phyloP scores from a whole-genome alignment of 1,284 basidiomycete genomes.

The Sphaerobolus stellatus region DNA sequence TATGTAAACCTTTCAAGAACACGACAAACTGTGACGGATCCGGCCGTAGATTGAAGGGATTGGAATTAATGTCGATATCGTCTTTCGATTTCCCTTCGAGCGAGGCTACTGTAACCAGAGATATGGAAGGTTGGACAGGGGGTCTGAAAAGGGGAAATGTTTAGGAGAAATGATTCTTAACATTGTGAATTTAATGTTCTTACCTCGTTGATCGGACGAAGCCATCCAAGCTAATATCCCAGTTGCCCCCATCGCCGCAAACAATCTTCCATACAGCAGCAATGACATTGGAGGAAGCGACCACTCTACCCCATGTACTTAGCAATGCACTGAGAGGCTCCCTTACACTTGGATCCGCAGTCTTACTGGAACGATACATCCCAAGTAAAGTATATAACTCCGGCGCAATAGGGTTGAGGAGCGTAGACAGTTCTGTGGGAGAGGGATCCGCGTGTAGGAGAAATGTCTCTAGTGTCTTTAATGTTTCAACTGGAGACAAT shows the following conservation, averaged over 20 bases:
- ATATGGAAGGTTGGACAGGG: constrained; percentile 31
- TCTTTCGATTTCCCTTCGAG: constrained; percentile 41
- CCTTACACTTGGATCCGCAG: constrained; percentile 59
- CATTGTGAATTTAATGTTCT: neutral
- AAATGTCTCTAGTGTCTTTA: constrained; percentile 53
- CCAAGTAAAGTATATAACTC: constrained; percentile 65
- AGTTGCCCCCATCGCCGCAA: constrained; percentile 51
- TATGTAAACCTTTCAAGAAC: constrained; percentile 63
- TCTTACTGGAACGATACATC: constrained; percentile 51
- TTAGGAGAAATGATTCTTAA: neutral
- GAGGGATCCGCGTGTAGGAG: constrained; percentile 78
- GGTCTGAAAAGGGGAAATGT: constrained; percentile 19
- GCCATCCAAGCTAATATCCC: constrained; percentile 45
- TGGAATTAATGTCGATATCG: constrained; percentile 50
- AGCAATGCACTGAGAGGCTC: constrained; percentile 61
- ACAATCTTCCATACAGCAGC: constrained; percentile 63
- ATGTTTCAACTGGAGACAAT: constrained; percentile 36
- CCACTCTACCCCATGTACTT: constrained; percentile 71
- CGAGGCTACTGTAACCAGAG: constrained; percentile 54
- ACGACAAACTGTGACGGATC: constrained; percentile 66
- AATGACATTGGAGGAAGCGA: constrained; percentile 51
- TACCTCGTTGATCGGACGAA: constrained; percentile 8
- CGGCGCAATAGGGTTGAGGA: constrained; percentile 69
- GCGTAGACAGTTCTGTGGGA: constrained; percentile 57
- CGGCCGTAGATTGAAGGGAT: constrained; percentile 68